Evolutionary conservation across 1,139 yeast genomes (phyloP).

Genomic region (Scheffersomyces insectosa): DNA sequence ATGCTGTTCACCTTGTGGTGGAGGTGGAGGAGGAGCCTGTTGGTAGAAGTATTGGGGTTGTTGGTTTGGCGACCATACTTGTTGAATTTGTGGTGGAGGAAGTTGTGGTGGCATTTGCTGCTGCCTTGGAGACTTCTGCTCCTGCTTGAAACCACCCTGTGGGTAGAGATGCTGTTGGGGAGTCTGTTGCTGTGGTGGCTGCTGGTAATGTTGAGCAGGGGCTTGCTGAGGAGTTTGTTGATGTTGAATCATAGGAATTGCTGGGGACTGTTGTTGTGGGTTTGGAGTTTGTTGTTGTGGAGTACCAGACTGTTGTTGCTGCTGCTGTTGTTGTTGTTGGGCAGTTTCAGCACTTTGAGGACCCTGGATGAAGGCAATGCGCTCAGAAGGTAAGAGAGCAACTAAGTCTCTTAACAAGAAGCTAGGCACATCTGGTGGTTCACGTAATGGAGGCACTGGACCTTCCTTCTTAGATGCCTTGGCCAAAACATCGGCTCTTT

Average conservation of each 20-base stretch:
- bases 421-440: constrained; percentile 53
- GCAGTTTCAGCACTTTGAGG: constrained; percentile 5
- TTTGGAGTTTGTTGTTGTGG: constrained; percentile 10
- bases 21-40: constrained; percentile 16
- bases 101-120: constrained; percentile 18
- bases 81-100: constrained; percentile 24
- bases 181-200: constrained; percentile 6
- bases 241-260: constrained; percentile 8
- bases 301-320: constrained; percentile 7
- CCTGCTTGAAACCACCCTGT: constrained; percentile 18
- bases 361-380: constrained; percentile 40
- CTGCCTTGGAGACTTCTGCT: constrained; percentile 22
- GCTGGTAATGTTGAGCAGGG: constrained; percentile 6
- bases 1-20: constrained; percentile 14
- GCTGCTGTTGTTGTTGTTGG: constrained; percentile 5
- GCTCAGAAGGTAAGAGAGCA: constrained; percentile 42
- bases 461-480: constrained; percentile 45
- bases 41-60: constrained; percentile 26
- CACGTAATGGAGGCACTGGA: constrained; percentile 45
- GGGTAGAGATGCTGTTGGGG: constrained; percentile 16
- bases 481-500: constrained; percentile 41
- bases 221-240: constrained; percentile 10
- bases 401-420: constrained; percentile 49
- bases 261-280: constrained; percentile 9
- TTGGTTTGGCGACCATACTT: constrained; percentile 25